Evolutionary conservation across 768 basidiomycete species (phyloP).

Genomic region (Cyclocybe cylindracea): DNA sequence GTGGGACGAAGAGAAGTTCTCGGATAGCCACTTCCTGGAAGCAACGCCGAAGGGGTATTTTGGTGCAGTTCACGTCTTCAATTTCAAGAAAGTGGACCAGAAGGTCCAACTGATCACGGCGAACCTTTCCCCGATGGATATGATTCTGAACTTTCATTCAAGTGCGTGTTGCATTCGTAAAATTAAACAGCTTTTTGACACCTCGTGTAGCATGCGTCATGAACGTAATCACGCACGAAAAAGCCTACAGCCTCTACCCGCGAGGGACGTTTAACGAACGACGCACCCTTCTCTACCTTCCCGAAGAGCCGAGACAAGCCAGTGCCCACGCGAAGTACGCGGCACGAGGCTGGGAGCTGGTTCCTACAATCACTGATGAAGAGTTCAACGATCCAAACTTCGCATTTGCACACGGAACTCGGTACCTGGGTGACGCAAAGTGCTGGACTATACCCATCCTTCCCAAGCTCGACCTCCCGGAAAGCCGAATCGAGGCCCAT

Average conservation of each 20-base stretch:
- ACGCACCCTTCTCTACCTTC: neutral
- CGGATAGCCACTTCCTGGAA: neutral
- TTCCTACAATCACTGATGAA: neutral
- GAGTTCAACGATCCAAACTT: constrained; percentile 13
- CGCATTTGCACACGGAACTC: constrained; percentile 17
- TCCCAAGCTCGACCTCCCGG: constrained; percentile 4
- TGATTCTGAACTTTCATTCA: constrained; percentile 48
- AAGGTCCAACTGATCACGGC: constrained; percentile 45
- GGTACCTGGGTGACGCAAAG: constrained; percentile 31
- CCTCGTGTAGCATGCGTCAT: constrained; percentile 33
- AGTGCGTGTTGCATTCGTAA: constrained; percentile 30
- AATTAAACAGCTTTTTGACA: too few relatives aligned
- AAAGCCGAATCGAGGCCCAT: constrained; percentile 4
- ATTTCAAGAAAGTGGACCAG: constrained; percentile 28
- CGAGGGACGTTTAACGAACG: constrained; percentile 35
- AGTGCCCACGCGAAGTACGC: constrained; percentile 32
- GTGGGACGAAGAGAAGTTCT: neutral
- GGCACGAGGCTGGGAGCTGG: constrained; percentile 35
- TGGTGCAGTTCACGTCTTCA: constrained; percentile 30
- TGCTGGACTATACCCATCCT: constrained; percentile 30
- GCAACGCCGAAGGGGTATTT: constrained; percentile 14
- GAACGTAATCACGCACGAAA: constrained; percentile 42
- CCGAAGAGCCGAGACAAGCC: neutral
- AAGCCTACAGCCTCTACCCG: constrained; percentile 44
- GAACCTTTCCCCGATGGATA: constrained; percentile 28